A percentile compares a stretch with the other conserved stretches of the same genome.
phyloP scores from a whole-genome alignment of 2,329 filamentous ascomycete genomes.

The Cordyceps cateniannulata region DNA sequence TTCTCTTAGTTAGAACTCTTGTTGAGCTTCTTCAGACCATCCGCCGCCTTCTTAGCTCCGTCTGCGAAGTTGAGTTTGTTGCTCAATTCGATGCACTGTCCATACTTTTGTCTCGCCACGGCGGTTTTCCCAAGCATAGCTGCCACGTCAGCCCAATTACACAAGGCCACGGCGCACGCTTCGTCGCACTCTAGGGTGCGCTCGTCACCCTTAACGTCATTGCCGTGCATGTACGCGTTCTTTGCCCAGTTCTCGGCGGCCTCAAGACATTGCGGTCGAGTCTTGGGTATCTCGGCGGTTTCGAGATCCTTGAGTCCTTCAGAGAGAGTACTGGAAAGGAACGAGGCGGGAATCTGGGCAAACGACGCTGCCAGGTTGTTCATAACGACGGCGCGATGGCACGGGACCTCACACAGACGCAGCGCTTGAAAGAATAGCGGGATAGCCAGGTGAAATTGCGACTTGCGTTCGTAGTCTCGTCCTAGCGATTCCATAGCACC shows the following conservation, averaged over 20 bases:
- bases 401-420: conserved; percentile 57
- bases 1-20: not conserved
- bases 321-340: conserved; percentile 22
- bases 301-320: conserved; percentile 23
- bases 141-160: conserved; percentile 80
- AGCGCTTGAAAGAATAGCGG: conserved; percentile 84
- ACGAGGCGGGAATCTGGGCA: conserved; percentile 53
- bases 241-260: conserved; percentile 72
- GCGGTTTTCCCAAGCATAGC: conserved; percentile 61
- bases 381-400: conserved; percentile 80
- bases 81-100: conserved; percentile 59
- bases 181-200: conserved; percentile 75
- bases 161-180: conserved; percentile 76
- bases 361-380: conserved; percentile 73
- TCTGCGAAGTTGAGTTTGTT: conserved; percentile 45
- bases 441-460: conserved; percentile 73
- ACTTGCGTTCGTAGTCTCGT: conserved; percentile 65
- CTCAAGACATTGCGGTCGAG: conserved; percentile 56
- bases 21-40: conserved; percentile 37
- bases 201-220: conserved; percentile 56
- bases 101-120: conserved; percentile 62
- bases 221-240: conserved; percentile 65
- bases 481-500: conserved; percentile 69
- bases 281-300: conserved; percentile 29
- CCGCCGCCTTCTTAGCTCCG: conserved; percentile 46